Conservation (phyloP, 495 filamentous ascomycete genomes). For the Hypoxylon cercidicola region DNA sequence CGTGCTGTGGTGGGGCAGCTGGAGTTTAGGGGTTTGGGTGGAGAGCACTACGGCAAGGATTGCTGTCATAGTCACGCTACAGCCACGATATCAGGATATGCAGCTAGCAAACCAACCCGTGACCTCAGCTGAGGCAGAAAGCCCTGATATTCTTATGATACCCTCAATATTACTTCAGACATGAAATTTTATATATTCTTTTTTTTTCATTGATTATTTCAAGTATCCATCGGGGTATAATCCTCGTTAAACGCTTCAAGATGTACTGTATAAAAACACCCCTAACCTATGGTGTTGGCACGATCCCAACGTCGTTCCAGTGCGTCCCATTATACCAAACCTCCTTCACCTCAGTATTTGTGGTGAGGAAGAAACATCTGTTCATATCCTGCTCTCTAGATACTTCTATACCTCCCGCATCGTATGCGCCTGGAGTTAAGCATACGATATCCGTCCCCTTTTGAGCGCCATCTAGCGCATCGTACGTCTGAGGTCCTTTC, state of each 20-base stretch:
- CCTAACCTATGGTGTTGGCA: constrained; percentile 6
- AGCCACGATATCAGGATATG: too few relatives aligned
- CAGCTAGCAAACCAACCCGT: too few relatives aligned
- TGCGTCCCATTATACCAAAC: constrained; percentile 32
- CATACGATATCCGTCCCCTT: constrained; percentile 29
- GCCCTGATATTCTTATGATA: too few relatives aligned
- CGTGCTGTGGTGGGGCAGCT: background rate
- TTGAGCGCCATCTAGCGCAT: constrained; percentile 17
- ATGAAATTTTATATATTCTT: too few relatives aligned
- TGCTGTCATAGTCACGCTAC: too few relatives aligned
- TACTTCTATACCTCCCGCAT: constrained; percentile 10
- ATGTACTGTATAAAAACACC: constrained; percentile 1
- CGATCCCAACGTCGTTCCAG: constrained; percentile 25
- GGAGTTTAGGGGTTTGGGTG: background rate
- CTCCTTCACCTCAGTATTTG: constrained; percentile 19
- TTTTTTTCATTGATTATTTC: too few relatives aligned
- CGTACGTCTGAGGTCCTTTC: constrained; percentile 34
- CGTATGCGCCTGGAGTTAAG: constrained; percentile 21
- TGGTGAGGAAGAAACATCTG: constrained; percentile 22
- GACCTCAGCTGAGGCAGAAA: too few relatives aligned
- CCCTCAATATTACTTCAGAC: too few relatives aligned
- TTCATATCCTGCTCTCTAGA: constrained; percentile 35
- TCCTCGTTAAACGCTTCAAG: constrained; percentile 8
- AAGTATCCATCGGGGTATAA: constrained; percentile 3
- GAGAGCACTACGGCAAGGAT: background rate